A percentile compares a stretch with the other conserved stretches of the same genome.
These are phyloP conservation scores for Arachnopeziza araneosa DNA, from an alignment of 2,329 filamentous ascomycete genomes.

Conservation along the genomic window DNA sequence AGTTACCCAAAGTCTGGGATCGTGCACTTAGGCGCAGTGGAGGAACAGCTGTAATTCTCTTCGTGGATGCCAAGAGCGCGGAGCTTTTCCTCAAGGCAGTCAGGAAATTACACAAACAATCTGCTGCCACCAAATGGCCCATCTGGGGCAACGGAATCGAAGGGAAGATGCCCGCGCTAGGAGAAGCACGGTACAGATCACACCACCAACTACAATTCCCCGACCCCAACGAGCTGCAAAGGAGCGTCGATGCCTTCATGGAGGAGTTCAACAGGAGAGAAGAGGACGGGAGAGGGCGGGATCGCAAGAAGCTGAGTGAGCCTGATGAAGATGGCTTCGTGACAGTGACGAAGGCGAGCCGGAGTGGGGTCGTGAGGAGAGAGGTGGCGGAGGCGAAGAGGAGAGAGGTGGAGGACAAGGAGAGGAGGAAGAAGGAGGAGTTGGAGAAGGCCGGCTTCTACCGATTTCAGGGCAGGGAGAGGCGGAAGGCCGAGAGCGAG, in stretches of 20 bases:
- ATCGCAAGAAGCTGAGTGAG: slow-evolving; percentile 62
- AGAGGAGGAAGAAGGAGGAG: slow-evolving; percentile 56
- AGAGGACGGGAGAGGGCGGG: slow-evolving; percentile 56
- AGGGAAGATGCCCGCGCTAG: slow-evolving; percentile 51
- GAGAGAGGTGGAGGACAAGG: slow-evolving; percentile 57
- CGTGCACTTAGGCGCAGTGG: slow-evolving; percentile 66
- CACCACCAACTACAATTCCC: slow-evolving; percentile 72
- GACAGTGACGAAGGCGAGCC: slow-evolving; percentile 77
- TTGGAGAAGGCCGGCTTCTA: slow-evolving; percentile 63
- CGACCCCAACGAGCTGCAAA: slow-evolving; percentile 58
- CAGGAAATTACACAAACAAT: slow-evolving; percentile 52
- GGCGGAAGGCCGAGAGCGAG: background rate
- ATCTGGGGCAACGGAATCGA: slow-evolving; percentile 63
- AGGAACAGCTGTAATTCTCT: slow-evolving; percentile 71
- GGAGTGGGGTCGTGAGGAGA: slow-evolving; percentile 65
- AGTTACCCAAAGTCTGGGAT: slow-evolving; percentile 68
- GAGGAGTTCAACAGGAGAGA: slow-evolving; percentile 68
- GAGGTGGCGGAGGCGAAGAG: slow-evolving; percentile 62
- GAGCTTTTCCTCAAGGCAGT: slow-evolving; percentile 72
- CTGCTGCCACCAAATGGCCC: slow-evolving; percentile 48
- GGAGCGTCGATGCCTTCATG: slow-evolving; percentile 80
- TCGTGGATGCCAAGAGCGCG: slow-evolving; percentile 78
- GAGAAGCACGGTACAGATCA: slow-evolving; percentile 48
- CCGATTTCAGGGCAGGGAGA: slow-evolving; percentile 72
- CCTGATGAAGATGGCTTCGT: slow-evolving; percentile 95